Base-by-base conservation (phyloP, 2,329 filamentous ascomycete species). In the Ophiostoma tasmaniense region DNA sequence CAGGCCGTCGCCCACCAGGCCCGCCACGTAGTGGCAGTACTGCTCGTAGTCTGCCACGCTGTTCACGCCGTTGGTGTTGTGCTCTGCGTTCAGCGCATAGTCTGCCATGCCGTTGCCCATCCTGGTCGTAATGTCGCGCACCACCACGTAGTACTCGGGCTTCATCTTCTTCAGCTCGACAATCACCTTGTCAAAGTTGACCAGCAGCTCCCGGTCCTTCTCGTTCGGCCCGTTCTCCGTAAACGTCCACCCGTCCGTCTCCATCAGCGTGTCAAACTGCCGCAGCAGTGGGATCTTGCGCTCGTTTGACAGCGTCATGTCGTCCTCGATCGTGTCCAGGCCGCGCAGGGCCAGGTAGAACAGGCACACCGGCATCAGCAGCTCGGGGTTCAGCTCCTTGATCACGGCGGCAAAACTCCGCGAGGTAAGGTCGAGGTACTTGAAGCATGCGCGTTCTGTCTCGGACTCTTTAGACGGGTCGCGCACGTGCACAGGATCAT, bases 81-180 rank as follows among this genome's bases (percentile, higher is more conserved):
- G 85, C 74, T 95, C 91, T 17, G 91, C 89, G 75, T 96, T 95
- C 73, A 90, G 84, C 55, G 87, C 91, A 78, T 96, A 99, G 80
- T 99, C 94, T 35, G 95, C 95, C 95, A 99, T 99, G 74, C 95
- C 95, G 76, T 98, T 93, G 72, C 93, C 94, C 95, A 99, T 99
- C 81, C 92, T 91, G 76, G 89, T 83, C 39, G 93, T 92, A 76
- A 98, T 97, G 75, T 98, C 94, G 79, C 90, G 89, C 80, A 99
- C 95, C 76, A 98, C 93, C 7, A 84, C 86, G 78, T 85, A 87
- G 81, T 99, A 98, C 69, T 86, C 87, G 66, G 88, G 86, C 82
- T 97, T 96, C 79, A 97, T 83, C 80, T 91, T 90, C 82, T 91
- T 92, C 79, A 94, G 91, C 83, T 99, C 94, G 70, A 85, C 82